Evolutionary conservation across 2,329 filamentous ascomycete genomes (phyloP), one percentile per base, ranked within the genome.

Genomic region (Keithomyces neogunnii): DNA sequence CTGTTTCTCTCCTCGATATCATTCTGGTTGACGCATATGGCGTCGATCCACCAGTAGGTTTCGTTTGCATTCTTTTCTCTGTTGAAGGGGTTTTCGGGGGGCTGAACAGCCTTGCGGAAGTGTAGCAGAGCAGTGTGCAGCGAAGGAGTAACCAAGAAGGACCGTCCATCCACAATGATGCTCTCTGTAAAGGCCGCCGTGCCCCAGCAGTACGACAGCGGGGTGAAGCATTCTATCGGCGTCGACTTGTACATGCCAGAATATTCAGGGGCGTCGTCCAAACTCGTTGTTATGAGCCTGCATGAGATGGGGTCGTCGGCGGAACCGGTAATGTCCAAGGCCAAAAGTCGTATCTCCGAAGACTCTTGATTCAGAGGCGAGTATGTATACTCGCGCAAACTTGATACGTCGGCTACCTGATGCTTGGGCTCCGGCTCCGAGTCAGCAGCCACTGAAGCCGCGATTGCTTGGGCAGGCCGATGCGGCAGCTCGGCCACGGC

Each of bases 21-120:
- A 26, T 42, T 42, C 28, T 35, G 56, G 42, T 56, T 51, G 44
- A 57, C 53, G 35, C 55, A 56, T 7, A 56, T 47, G 39, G 53
- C 55, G 29, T 57, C 55, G 19, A 57, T 39, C 56, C 54, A 57
- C 33, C 33, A 35, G 33, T 35, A 35, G 2, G 33, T 35, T 11
- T 35, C 33, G 33, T 35, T 35, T 11, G 6, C 11, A 7, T 11
- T 35, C 6, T 35, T 11, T 35, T 11, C 6, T 35, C 11, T 35
- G 11, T 35, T 35, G 33, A 35, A 35, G 33, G 33, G 33, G 11
- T 35, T 11, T 35, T 35, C 33, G 11, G 33, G 33, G 6, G 38
- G 38, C 19, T 11, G 11, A 40, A 40, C n/a, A n/a, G n/a, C 38
- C 10, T 40, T 40, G 38, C 38, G 38, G 19, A 40, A 40, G 38